Conservation (phyloP, 75 land plant genomes). For the Pinus tabuliformis region DNA sequence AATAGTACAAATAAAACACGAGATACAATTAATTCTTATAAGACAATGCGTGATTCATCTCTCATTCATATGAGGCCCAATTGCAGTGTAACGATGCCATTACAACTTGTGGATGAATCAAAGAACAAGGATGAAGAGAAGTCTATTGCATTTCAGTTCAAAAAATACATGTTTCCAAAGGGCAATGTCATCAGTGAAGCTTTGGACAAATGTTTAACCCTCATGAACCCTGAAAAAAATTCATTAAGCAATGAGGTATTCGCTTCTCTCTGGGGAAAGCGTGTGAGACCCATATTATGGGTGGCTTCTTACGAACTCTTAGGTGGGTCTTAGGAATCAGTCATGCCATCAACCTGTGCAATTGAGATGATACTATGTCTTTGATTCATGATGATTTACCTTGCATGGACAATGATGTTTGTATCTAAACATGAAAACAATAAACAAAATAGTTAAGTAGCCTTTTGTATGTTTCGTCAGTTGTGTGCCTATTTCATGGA, state of each 20-base stretch:
- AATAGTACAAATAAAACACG: neutral
- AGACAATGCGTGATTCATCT: neutral
- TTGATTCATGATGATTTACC: constrained; percentile 62
- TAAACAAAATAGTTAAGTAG: too few species aligned
- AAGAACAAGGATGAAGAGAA: neutral
- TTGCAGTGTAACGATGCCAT: neutral
- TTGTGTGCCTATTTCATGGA: too few species aligned
- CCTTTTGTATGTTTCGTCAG: too few species aligned
- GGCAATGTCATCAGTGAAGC: constrained; percentile 22
- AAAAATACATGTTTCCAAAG: constrained; percentile 44
- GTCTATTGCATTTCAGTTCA: constrained; percentile 37
- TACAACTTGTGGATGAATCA: neutral
- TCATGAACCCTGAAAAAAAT: constrained; percentile 13
- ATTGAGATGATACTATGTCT: constrained; percentile 63
- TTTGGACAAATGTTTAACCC: constrained; percentile 11
- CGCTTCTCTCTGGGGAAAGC: constrained; percentile 28
- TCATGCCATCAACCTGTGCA: constrained; percentile 62
- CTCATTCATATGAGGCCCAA: neutral
- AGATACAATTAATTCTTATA: neutral
- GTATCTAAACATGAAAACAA: too few species aligned
- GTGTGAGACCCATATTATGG: constrained; percentile 56
- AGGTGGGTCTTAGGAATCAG: constrained; percentile 42
- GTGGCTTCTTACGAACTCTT: constrained; percentile 70
- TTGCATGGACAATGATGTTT: constrained; percentile 74
- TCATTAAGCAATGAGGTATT: constrained; percentile 31